Evolutionary conservation across 1,284 basidiomycete species (phyloP).

Genomic region (Tilletia horrida): DNA sequence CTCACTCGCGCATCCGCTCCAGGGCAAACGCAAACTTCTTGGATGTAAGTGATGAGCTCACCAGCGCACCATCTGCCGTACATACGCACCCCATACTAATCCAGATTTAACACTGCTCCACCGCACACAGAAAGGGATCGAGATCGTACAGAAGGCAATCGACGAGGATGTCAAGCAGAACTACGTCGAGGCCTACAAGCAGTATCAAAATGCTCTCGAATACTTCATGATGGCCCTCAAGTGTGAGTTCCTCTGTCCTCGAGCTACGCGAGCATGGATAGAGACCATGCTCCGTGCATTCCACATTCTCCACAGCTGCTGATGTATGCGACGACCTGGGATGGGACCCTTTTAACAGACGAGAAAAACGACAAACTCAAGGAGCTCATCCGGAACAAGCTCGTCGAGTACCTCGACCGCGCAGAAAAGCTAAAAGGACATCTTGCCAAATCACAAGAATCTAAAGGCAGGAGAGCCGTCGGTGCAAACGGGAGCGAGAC

Average conservation of each 20-base stretch:
- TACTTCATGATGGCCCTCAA: conserved; percentile 93
- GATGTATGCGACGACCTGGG: no score
- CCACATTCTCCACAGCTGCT: conserved; percentile 5
- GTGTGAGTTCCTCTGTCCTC: conserved; percentile 59
- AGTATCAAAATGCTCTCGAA: conserved; percentile 82
- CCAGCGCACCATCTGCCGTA: background rate
- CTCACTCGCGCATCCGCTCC: background rate
- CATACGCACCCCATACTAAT: background rate
- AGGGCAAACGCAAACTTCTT: conserved; percentile 50
- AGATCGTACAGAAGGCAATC: conserved; percentile 90
- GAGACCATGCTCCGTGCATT: no score
- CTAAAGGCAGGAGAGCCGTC: conserved; percentile 70
- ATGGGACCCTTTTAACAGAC: conserved; percentile 61
- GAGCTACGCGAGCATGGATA: no score
- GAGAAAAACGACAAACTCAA: conserved; percentile 96
- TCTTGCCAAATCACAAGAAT: conserved; percentile 66
- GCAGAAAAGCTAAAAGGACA: conserved; percentile 85
- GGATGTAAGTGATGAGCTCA: conserved; percentile 26
- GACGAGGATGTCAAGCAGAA: conserved; percentile 91
- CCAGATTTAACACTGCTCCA: background rate
- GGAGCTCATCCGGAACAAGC: conserved; percentile 79
- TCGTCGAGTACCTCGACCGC: conserved; percentile 84
- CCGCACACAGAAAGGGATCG: conserved; percentile 75
- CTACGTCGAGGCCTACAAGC: conserved; percentile 89
- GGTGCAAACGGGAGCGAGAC: conserved; percentile 68